Evolutionary conservation across 164 flowering plant genomes (phyloP), one percentile per base, ranked within the genome.

Genomic region (Echeveria elegans): DNA sequence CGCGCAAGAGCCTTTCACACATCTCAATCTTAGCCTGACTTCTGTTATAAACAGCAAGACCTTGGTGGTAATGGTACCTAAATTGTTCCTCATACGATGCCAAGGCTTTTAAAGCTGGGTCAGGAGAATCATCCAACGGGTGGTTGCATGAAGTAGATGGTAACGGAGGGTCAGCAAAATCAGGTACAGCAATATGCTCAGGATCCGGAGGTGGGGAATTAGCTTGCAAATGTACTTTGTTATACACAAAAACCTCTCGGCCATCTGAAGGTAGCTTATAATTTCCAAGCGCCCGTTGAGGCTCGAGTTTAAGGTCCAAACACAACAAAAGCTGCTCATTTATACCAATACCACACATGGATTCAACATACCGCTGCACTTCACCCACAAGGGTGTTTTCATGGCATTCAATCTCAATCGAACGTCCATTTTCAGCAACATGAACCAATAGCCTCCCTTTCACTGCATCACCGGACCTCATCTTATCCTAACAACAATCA

Each of bases 61-160:
- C 98, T 50, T 76, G 70, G 19, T 87, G 89, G 69, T 78, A 95
- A 78, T 95, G 99, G 75, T 82, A 80, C 72, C 98, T 75, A 70
- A 95, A 92, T 62, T 85, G 95, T 38, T 88, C 72, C 81, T 88
- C 96, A 72, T 92, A 95, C 3, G 96, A 88, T 71, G 98, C 94
- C 72, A 95, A 80, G 6, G 98, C 98, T 72, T 88, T 95, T 18
- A 90, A 69, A n/a, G 99, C 99, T 31, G 99, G 99, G 70, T 95
- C 99, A 3, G 77, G 53, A 56, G 93, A 92, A 78, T 88, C 92
- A 77, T 95, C 99, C 70, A 92, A 66, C 14, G 96, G 95, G 47
- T 95, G 99, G 8, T 83, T 69, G 29, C 74, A 76, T 1, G 86
- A 79, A 4, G 88, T 73, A 10, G 91, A 78, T 9, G 92, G 95